Conservation (phyloP, 1,284 basidiomycete species). For the Chalciporus piperatoides region DNA sequence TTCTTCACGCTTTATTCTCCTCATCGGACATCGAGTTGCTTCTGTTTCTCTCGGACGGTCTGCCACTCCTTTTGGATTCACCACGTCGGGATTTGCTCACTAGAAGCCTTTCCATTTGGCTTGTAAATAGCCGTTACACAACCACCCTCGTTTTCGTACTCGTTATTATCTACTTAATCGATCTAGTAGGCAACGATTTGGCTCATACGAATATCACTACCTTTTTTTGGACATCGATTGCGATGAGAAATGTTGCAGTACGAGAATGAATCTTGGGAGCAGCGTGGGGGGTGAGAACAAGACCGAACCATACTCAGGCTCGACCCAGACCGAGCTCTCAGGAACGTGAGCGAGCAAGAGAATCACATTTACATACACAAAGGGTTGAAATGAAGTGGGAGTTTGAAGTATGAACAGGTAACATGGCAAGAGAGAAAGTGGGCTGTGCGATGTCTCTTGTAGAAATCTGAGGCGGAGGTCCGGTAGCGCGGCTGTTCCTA, state of each 20-base stretch:
- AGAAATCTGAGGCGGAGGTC: too few species aligned
- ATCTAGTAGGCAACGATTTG: slow-evolving; percentile 26
- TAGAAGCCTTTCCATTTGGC: slow-evolving; percentile 12
- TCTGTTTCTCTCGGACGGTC: slow-evolving; percentile 5
- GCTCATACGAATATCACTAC: slow-evolving; percentile 7
- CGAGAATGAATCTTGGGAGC: too few species aligned
- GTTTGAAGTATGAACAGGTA: too few species aligned
- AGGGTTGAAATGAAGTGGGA: too few species aligned
- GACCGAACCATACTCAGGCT: too few species aligned
- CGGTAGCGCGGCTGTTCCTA: too few species aligned
- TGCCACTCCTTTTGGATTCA: slow-evolving; percentile 22
- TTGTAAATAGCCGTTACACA: slow-evolving; percentile 1
- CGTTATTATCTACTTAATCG: slow-evolving; percentile 31
- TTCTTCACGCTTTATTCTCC: neutral
- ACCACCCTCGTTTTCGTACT: slow-evolving; percentile 18
- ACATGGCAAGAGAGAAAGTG: too few species aligned
- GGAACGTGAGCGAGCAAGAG: too few species aligned
- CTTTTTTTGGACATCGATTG: neutral
- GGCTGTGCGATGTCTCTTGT: too few species aligned
- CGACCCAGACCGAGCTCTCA: too few species aligned
- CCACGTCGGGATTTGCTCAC: slow-evolving; percentile 12
- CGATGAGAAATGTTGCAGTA: neutral
- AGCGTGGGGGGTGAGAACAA: too few species aligned
- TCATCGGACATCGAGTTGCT: slow-evolving; percentile 15
- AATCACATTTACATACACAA: too few species aligned